Conservation (phyloP, 805 yeast genomes). For the Blastobotrys muscicola region DNA sequence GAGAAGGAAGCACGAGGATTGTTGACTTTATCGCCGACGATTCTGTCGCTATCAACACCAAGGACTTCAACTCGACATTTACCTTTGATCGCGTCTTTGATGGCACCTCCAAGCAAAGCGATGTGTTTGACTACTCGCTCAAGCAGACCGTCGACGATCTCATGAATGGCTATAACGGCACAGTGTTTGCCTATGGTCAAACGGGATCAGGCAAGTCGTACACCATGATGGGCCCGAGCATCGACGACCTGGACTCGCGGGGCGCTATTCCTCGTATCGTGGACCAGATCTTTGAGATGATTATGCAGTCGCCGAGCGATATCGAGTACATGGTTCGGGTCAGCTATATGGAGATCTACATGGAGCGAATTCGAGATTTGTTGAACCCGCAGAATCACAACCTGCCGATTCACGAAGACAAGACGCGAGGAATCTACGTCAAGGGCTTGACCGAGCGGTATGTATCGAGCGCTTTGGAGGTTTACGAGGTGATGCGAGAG, state of each 20-base stretch:
- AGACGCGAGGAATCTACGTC: slow-evolving; percentile 56
- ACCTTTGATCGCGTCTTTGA: slow-evolving; percentile 61
- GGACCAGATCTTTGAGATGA: slow-evolving; percentile 51
- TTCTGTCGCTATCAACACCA: slow-evolving; percentile 19
- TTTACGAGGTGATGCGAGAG: slow-evolving; percentile 44
- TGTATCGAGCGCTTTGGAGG: slow-evolving; percentile 50
- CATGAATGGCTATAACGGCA: slow-evolving; percentile 66
- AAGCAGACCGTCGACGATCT: slow-evolving; percentile 58
- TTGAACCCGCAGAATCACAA: slow-evolving; percentile 36
- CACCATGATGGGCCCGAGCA: slow-evolving; percentile 62
- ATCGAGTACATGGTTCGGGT: slow-evolving; percentile 59
- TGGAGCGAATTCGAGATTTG: slow-evolving; percentile 68
- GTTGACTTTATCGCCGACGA: slow-evolving; percentile 20
- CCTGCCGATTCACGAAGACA: slow-evolving; percentile 54
- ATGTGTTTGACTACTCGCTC: slow-evolving; percentile 51
- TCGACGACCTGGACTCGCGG: slow-evolving; percentile 29
- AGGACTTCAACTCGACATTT: slow-evolving; percentile 29
- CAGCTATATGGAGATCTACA: slow-evolving; percentile 71
- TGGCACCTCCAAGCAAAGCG: slow-evolving; percentile 41
- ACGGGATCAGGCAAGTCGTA: slow-evolving; percentile 70
- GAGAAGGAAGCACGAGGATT: slow-evolving; percentile 10
- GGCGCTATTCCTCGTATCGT: slow-evolving; percentile 72
- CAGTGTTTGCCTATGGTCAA: slow-evolving; percentile 72
- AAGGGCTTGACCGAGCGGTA: slow-evolving; percentile 56
- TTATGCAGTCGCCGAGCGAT: slow-evolving; percentile 37